Base-by-base conservation (phyloP, 139 green algal species). In the Pleodorina starrii region DNA sequence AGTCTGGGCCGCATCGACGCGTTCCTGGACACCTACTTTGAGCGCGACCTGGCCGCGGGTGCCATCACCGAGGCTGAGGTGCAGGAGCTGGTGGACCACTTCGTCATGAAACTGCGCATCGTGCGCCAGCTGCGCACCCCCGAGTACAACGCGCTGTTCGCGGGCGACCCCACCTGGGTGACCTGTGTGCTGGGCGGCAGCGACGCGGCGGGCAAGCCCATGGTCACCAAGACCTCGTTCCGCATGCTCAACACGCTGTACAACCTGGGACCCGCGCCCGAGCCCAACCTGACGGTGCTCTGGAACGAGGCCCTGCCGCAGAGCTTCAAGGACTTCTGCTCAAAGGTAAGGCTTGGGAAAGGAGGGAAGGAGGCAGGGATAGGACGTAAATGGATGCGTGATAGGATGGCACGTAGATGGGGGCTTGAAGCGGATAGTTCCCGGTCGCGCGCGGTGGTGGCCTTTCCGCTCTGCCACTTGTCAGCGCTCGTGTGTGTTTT, bases 121-220 rank as follows among this genome's bases (percentile, higher is more conserved):
- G 90, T 90, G 19, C 36, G 93, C 50, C 95, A 97, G 48, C 93
- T 97, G 85, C 94, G 95, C 87, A 96, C 95, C 29, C 94, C 94
- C 12, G 95, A 97, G 87, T 97, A 97, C 95, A 96, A 97, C 84
- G 86, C 91, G 48, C 93, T 97, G 50, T 97, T 97, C 89, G 94
- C 95, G 0, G 95, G 95, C 29, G 95, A 97, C 88, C 95, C 95
- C 73, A 96, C 94, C 46, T 97, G 95, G 95, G 95, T 96, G 25
- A 97, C 95, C 17, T 82, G 51, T 2, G 94, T 94, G 85, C 81
- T 97, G 83, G 95, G 93, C 54, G 95, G 95, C 74, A 88, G 90
- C 19, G 91, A 94, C 60, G 66, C 80, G 17, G 23, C 42, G 25
- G 93, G 91, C 36, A 73, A 84, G 69, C 81, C 93, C 93, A 92